Conservation (phyloP, 495 filamentous ascomycete genomes). For the Mycothermus thermophilus region DNA sequence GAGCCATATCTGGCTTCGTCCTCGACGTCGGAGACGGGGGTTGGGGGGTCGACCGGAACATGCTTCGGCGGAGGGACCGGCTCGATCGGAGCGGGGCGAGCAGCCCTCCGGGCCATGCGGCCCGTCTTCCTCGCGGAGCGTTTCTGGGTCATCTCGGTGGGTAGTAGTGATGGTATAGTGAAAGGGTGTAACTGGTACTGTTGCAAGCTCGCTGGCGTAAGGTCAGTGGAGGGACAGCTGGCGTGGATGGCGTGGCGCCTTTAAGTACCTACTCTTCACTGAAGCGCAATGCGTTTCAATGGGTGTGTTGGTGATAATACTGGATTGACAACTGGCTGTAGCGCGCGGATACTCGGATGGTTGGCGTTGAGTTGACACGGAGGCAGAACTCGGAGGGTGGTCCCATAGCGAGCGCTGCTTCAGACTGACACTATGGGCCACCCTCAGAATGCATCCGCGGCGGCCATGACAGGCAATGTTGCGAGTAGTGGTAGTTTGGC, state of each 20-base stretch:
- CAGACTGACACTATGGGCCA: conserved; percentile 29
- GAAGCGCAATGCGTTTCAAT: too few relatives aligned
- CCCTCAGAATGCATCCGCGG: conserved; percentile 37
- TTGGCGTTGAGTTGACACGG: conserved; percentile 10
- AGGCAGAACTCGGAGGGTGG: conserved; percentile 32
- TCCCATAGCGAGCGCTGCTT: conserved; percentile 32
- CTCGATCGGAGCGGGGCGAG: conserved; percentile 20
- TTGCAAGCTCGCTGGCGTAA: too few relatives aligned
- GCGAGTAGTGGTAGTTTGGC: conserved; percentile 5
- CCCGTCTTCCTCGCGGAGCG: conserved; percentile 15
- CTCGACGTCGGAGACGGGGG: conserved; percentile 33
- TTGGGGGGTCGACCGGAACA: conserved; percentile 29
- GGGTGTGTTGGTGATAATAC: too few relatives aligned
- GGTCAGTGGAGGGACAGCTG: too few relatives aligned
- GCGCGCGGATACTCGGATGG: background rate
- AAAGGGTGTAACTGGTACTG: too few relatives aligned
- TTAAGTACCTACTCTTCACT: too few relatives aligned
- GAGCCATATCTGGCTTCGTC: too few relatives aligned
- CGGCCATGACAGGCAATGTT: conserved; percentile 25
- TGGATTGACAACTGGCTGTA: background rate
- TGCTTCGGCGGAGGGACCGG: conserved; percentile 21
- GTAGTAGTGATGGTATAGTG: background rate
- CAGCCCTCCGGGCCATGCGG: conserved; percentile 11
- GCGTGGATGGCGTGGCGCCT: too few relatives aligned
- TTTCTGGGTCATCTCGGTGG: conserved; percentile 22